Evolutionary conservation across 305 asterid species (phyloP), one percentile per base, ranked within the genome.

Genomic region (Salvia sclarea): DNA sequence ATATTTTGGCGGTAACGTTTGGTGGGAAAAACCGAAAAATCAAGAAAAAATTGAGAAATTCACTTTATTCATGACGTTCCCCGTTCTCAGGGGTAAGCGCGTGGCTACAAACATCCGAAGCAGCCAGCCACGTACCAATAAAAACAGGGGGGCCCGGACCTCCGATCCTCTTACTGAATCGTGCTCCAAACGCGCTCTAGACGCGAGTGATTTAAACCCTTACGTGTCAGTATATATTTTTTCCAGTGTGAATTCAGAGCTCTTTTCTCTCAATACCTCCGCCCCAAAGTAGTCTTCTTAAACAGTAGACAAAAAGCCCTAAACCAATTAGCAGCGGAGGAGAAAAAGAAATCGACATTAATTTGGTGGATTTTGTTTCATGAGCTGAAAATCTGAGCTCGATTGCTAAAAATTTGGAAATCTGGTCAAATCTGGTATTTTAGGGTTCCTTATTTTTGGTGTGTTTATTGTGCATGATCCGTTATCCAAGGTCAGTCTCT

Each of bases 1-100:
- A 62, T n/a, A n/a, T 76, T 75, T 82, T 86, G 95, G 96, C 96
- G 96, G 93, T 85, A 88, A 86, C 73, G 79, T 78, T 81, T 63
- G 81, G 85, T 82, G 90, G 89, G 85, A 73, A 85, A 78, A 77
- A 83, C 66, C 75, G 85, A 73, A 85, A 78, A 77, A 83, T 68
- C 75, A 74, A 69, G 56, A 71, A 80, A 80, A 68, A 31, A 6
- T 59, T 40, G 65, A 64, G 69, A 35, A 78, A 75, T 41, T 75
- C 37, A 38, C 40, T 12, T 60, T 2, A 7, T n/a, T 20, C 25
- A 17, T 16, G 12, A 30, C 17, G 5, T 16, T 6, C 22, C 67
- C 75, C 77, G 55, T 47, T 70, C 81, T 57, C 84, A 13, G 43
- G 56, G 6, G 35, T 2, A 0, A 2, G 76, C 68, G 83, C 82